Evolutionary conservation across 2,329 filamentous ascomycete genomes (phyloP), one percentile per base, ranked within the genome.

Genomic region (Fusarium pilosicola): DNA sequence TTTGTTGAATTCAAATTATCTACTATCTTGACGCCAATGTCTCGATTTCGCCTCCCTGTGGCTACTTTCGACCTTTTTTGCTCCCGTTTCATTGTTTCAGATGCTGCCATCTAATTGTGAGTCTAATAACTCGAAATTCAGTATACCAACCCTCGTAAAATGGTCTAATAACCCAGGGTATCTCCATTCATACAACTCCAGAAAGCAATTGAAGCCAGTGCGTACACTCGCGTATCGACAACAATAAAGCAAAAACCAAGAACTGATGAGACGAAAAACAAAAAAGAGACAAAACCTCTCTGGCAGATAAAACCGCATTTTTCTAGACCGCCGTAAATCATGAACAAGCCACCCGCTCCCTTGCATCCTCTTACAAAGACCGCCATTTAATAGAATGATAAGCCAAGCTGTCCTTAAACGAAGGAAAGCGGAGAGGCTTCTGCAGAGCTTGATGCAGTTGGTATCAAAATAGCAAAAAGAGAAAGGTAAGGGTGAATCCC

Each of bases 151-250:
- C 52, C 74, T 67, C 54, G 46, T 48, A 48, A 61, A 65, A 54
- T 46, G 76, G 76, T 76, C 71, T 77, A 63, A 49, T 38, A 78
- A 76, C 77, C 73, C 56, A 56, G 70, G 66, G n/a, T 36, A 36
- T 36, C 74, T 69, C 68, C 62, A 62, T 56, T 52, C 38, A 46
- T 49, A 46, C 20, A 57, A 34, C 34, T 56, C 63, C 71, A 36
- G 26, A 30, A 62, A 44, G 61, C 34, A 46, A 57, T 41, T 39
- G 39, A 42, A 51, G 49, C 18, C 30, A 32, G 15, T 46, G 36
- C 28, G 32, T 38, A 52, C 65, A 64, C 41, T 38, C 38, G 48
- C 26, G 30, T 36, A 8, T 44, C 30, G 18, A 22, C 28, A 42
- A 44, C 26, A 36, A 14, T 34, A 18, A 49, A 57, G 52, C 70